phyloP scores from a whole-genome alignment of 306 rosid genomes.

The Cucurbita moschata region DNA sequence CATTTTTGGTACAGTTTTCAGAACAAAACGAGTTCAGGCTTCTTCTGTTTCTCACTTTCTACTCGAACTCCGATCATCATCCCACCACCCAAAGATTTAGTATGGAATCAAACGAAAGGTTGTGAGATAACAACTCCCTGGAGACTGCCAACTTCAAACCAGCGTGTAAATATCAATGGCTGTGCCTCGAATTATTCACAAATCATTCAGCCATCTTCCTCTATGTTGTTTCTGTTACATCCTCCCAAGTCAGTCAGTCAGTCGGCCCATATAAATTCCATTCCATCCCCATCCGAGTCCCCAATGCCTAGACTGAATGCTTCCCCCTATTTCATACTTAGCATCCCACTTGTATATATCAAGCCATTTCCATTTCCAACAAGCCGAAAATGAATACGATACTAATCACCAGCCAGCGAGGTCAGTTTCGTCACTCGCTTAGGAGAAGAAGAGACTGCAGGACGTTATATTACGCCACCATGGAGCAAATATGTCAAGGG shows the following conservation, averaged over 20 bases:
- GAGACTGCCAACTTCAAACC: neutral
- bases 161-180: neutral
- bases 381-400: slow-evolving; percentile 4
- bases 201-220: slow-evolving; percentile 3
- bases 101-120: neutral
- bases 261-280: neutral
- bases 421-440: neutral
- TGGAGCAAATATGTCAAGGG: slow-evolving; percentile 1
- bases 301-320: neutral
- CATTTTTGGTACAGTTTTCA: neutral
- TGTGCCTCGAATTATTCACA: slow-evolving; percentile 1
- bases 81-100: neutral
- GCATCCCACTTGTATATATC: neutral
- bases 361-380: neutral
- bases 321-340: neutral
- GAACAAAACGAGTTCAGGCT: neutral
- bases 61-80: slow-evolving; percentile 1
- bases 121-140: neutral
- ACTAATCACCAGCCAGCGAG: neutral
- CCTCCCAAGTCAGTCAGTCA: neutral
- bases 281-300: neutral
- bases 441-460: slow-evolving; percentile 4
- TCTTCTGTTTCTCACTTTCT: slow-evolving; percentile 3
- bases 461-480: neutral
- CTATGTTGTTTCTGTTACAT: neutral